Percentiles rank a stretch among this genome's conserved stretches.
phyloP scores from a whole-genome alignment of 345 rosid genomes.

The Excoecaria cochinchinensis region DNA sequence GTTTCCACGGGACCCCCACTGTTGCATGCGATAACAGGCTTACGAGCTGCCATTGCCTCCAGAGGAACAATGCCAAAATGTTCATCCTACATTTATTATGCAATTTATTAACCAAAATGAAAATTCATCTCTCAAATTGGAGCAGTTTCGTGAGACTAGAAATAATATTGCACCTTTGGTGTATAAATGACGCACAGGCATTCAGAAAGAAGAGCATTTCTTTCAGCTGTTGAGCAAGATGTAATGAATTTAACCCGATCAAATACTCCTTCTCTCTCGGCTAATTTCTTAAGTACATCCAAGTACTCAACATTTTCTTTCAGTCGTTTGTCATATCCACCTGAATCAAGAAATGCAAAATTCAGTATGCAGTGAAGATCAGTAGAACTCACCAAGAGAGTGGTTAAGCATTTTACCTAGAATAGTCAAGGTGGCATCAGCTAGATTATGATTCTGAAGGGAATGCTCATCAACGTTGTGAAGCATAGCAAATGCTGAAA shows the following conservation, averaged over 20 bases:
- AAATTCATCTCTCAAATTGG: not conserved
- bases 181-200: constrained; percentile 84
- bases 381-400: not conserved
- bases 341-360: constrained; percentile 32
- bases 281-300: constrained; percentile 68
- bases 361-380: not conserved
- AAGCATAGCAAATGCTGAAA: constrained; percentile 79
- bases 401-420: constrained; percentile 51
- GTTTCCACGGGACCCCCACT: constrained; percentile 95
- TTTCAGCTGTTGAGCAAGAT: constrained; percentile 83
- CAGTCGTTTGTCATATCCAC: constrained; percentile 76
- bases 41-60: constrained; percentile 94
- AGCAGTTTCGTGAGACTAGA: not conserved
- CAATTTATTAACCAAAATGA: not conserved
- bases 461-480: constrained; percentile 40
- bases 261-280: constrained; percentile 59
- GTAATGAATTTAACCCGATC: constrained; percentile 57
- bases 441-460: constrained; percentile 19
- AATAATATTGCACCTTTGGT: constrained; percentile 52
- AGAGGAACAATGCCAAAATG: constrained; percentile 94
- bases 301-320: constrained; percentile 83
- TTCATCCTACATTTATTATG: constrained; percentile 57
- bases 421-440: constrained; percentile 61
- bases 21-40: constrained; percentile 88
- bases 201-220: constrained; percentile 71